A percentile compares a stretch with the other conserved stretches of the same genome.
Conservation (phyloP, 495 filamentous ascomycete species). For the Entonaema liquescens region DNA sequence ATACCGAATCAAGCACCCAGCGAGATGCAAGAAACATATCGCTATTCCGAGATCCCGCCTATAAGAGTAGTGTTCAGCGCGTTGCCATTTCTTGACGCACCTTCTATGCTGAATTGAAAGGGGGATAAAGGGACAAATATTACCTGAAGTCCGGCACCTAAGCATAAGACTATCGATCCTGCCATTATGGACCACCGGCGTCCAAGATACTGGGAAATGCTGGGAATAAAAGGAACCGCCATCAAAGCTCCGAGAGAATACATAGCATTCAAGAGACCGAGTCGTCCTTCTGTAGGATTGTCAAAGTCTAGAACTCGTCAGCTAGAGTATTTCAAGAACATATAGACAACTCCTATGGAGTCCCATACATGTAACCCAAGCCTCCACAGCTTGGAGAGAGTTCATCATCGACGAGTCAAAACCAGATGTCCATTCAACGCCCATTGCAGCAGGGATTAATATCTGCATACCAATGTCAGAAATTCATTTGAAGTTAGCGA, state of each 20-base stretch:
- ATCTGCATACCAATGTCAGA: conserved; percentile 36
- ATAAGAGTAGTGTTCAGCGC: conserved; percentile 2
- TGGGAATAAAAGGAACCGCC: conserved; percentile 65
- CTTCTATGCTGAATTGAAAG: background rate
- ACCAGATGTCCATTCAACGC: conserved; percentile 68
- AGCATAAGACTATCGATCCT: conserved; percentile 57
- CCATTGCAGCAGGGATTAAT: conserved; percentile 64
- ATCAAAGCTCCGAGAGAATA: conserved; percentile 54
- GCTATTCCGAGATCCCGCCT: conserved; percentile 42
- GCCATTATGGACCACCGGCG: conserved; percentile 63
- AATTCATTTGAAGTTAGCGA: background rate
- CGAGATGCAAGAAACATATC: conserved; percentile 68
- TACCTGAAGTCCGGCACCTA: conserved; percentile 36
- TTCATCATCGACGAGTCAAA: conserved; percentile 71
- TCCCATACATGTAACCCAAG: conserved; percentile 60
- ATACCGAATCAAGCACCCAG: conserved; percentile 68
- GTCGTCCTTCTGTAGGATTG: conserved; percentile 46
- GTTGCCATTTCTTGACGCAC: background rate
- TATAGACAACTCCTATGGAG: background rate
- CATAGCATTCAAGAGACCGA: conserved; percentile 53
- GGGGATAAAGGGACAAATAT: conserved; percentile 23
- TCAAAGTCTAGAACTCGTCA: conserved; percentile 48
- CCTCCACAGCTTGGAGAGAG: conserved; percentile 60
- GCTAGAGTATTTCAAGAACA: conserved; percentile 38
- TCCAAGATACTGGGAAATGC: conserved; percentile 59